Base-by-base conservation (phyloP, 805 yeast genomes). In the Suhomyces faveliae region DNA sequence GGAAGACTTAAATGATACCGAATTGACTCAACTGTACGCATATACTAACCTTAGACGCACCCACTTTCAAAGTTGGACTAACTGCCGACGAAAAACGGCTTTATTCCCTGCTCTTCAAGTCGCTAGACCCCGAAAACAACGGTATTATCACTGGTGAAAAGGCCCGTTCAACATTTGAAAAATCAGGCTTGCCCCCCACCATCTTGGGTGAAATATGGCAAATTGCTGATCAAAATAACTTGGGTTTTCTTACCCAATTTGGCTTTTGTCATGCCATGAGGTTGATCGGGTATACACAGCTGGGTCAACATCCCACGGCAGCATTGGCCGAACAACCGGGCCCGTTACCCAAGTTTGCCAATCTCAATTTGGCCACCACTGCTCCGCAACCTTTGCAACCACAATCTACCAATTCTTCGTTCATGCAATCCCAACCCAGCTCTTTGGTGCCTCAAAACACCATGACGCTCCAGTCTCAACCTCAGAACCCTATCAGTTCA, bases 181-280 rank as follows among this genome's bases (percentile, higher is more conserved):
- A 86, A 50, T 84, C 95, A 3, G 95, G 96, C 1, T 75, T 94
- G 42, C 83, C 94, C 5, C 85, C 95, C 3, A 74, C 83, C 13
- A 70, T 79, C 24, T 74, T 94, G 29, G 96, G 97, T 8, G 94
- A 90, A 66, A 84, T 94, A 53, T 94, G 99, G 99, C 91, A 87
- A 64, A 64, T 87, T 29, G 90, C 96, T n/a, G 99, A 94, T 68
- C 78, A 80, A n/a, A 84, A 82, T 50, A 89, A 89, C 69, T 77
- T 83, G 53, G 99, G 99, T 0, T 87, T 84, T 60, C 74, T 94
- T 53, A 85, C 85, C 56, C 88, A 84, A 61, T 75, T 78, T 48
- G 92, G 91, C 21, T 94, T 94, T 67, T 80, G 87, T 52, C 78
- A 83, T 45, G 96, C 97, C 17, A 78, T 94, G 81, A 80, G 99